Evolutionary conservation across 148 eudicot species (phyloP).

Genomic region (Polygonum aviculare): DNA sequence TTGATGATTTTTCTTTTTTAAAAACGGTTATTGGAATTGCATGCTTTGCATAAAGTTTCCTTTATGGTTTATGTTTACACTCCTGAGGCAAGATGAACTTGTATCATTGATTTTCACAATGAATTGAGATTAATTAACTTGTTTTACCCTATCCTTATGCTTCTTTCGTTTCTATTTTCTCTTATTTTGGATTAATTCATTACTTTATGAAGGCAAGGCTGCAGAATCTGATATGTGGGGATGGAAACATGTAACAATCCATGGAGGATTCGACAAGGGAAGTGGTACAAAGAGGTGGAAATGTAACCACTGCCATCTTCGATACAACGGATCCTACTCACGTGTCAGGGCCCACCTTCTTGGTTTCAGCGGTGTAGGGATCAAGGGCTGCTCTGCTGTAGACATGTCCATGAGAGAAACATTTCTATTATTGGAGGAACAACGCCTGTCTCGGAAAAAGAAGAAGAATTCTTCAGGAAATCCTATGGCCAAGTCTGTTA

Average conservation of each 20-base stretch:
- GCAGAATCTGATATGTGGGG: slow-evolving; percentile 51
- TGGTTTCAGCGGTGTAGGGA: slow-evolving; percentile 43
- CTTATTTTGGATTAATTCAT: not conserved
- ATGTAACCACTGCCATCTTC: slow-evolving; percentile 37
- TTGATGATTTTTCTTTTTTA: not conserved
- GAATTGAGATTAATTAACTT: not conserved
- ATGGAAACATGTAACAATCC: slow-evolving; percentile 41
- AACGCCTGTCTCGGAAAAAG: slow-evolving; percentile 32
- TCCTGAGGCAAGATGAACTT: not conserved
- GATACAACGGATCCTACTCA: slow-evolving; percentile 45
- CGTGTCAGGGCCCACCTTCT: slow-evolving; percentile 48
- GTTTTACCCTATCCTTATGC: not conserved
- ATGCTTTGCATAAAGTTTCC: not conserved
- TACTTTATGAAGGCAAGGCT: slow-evolving; percentile 24
- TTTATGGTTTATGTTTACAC: not conserved
- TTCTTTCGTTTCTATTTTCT: not conserved
- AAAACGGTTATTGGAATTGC: not conserved
- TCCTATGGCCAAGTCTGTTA: slow-evolving; percentile 18
- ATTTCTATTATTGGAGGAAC: slow-evolving; percentile 31
- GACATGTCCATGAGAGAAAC: slow-evolving; percentile 41
- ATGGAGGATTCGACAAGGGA: slow-evolving; percentile 44
- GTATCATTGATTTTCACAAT: not conserved
- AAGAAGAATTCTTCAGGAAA: slow-evolving; percentile 20
- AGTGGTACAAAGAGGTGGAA: slow-evolving; percentile 51
- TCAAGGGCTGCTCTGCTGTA: slow-evolving; percentile 44